These are phyloP conservation scores for Jaminaea rosea DNA, from an alignment of 1,284 basidiomycete species.

Conservation along the genomic window DNA sequence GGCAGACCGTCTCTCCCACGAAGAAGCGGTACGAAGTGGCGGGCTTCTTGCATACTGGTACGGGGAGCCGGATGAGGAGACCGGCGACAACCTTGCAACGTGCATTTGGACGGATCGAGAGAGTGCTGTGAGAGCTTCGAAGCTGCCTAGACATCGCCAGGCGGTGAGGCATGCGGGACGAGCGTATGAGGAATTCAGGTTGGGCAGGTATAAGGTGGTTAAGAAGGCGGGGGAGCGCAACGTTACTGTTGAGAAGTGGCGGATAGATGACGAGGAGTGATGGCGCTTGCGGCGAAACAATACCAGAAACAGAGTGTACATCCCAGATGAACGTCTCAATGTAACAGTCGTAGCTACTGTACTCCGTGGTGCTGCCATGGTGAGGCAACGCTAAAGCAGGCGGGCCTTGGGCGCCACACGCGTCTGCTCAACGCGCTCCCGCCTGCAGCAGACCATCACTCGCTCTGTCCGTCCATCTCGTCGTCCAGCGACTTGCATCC, in stretches of 20 bases:
- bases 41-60: constrained; percentile 42
- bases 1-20: constrained; percentile 31
- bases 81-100: constrained; percentile 36
- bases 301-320: no score
- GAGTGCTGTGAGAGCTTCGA: constrained; percentile 16
- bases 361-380: no score
- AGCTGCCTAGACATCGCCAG: constrained; percentile 19
- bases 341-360: no score
- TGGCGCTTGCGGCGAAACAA: no score
- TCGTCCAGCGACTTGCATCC: no score
- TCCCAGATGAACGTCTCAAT: no score
- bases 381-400: no score
- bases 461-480: no score
- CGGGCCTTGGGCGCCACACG: no score
- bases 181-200: constrained; percentile 27
- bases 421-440: no score
- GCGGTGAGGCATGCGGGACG: constrained; percentile 18
- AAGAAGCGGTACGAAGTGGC: constrained; percentile 31
- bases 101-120: constrained; percentile 33
- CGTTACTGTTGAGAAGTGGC: constrained; percentile 26
- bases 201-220: constrained; percentile 23
- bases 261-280: no score
- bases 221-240: constrained; percentile 13
- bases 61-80: constrained; percentile 19
- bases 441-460: no score